Conservation (phyloP, 179 eudicot species). For the Heliamphora ciliata region DNA sequence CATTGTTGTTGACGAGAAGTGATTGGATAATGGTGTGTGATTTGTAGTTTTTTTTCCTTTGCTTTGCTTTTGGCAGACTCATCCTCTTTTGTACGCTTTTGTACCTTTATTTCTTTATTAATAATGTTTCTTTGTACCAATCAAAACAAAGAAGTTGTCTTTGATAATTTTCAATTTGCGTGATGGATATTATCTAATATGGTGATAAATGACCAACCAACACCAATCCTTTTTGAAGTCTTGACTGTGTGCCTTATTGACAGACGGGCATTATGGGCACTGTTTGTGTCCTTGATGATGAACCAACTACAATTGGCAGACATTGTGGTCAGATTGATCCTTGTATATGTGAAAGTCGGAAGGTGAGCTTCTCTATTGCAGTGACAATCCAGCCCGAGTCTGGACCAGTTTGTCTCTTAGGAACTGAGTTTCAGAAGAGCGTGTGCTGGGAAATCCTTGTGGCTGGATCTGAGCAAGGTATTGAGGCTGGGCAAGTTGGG, state of each 20-base stretch:
- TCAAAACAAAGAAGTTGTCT: neutral
- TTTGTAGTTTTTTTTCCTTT: neutral
- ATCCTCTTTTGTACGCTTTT: neutral
- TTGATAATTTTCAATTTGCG: neutral
- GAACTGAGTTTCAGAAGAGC: constrained; percentile 78
- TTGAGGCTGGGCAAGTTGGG: constrained; percentile 98
- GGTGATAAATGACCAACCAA: neutral
- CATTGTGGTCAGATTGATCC: constrained; percentile 82
- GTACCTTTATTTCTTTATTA: neutral
- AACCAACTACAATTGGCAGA: constrained; percentile 77
- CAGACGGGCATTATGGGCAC: constrained; percentile 88
- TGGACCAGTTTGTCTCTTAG: constrained; percentile 90
- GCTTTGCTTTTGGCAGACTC: neutral
- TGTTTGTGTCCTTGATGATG: constrained; percentile 93
- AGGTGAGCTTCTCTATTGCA: constrained; percentile 70
- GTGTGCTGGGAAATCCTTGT: constrained; percentile 93
- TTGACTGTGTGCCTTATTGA: constrained; percentile 24
- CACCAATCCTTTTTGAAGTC: neutral
- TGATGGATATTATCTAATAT: neutral
- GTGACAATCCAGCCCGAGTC: constrained; percentile 96
- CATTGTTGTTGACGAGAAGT: neutral
- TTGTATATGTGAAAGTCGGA: constrained; percentile 64
- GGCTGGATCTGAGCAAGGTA: constrained; percentile 97
- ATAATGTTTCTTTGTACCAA: neutral
- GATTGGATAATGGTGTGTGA: neutral